These are phyloP conservation scores for Aspergillus costaricaensis DNA, from an alignment of 2,329 filamentous ascomycete species.

Conservation along the genomic window DNA sequence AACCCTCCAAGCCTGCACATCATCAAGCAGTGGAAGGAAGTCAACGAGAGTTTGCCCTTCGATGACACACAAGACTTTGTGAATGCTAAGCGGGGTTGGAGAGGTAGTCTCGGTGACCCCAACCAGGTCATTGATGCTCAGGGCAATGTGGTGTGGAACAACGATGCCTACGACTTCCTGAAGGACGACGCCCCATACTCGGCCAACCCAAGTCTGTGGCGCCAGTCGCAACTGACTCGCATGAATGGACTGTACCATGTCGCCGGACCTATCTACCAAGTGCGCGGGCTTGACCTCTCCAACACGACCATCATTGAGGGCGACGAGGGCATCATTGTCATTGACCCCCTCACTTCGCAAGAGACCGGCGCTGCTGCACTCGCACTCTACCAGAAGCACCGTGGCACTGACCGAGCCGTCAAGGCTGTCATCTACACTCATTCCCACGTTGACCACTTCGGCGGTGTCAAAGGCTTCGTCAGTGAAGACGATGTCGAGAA, in stretches of 20 bases:
- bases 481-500: conserved; percentile 9
- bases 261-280: conserved; percentile 40
- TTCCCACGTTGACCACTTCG: conserved; percentile 45
- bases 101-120: conserved; percentile 15
- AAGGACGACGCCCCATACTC: conserved; percentile 24
- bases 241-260: conserved; percentile 41
- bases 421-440: conserved; percentile 45
- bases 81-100: conserved; percentile 18
- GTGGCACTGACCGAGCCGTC: conserved; percentile 20
- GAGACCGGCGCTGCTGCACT: conserved; percentile 40
- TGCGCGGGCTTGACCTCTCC: conserved; percentile 45
- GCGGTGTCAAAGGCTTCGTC: conserved; percentile 28
- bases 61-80: neutral
- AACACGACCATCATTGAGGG: conserved; percentile 46
- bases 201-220: conserved; percentile 39
- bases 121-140: conserved; percentile 19
- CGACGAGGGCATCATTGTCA: conserved; percentile 39
- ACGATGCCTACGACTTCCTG: conserved; percentile 36
- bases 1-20: neutral
- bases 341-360: conserved; percentile 41
- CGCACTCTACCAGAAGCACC: conserved; percentile 34
- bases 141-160: conserved; percentile 37
- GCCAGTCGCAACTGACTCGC: conserved; percentile 33
- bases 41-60: neutral
- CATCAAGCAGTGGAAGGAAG: neutral